Evolutionary conservation across 192 early-diverging fungal genomes (phyloP).

Genomic region (Rhizophagus prolifer): DNA sequence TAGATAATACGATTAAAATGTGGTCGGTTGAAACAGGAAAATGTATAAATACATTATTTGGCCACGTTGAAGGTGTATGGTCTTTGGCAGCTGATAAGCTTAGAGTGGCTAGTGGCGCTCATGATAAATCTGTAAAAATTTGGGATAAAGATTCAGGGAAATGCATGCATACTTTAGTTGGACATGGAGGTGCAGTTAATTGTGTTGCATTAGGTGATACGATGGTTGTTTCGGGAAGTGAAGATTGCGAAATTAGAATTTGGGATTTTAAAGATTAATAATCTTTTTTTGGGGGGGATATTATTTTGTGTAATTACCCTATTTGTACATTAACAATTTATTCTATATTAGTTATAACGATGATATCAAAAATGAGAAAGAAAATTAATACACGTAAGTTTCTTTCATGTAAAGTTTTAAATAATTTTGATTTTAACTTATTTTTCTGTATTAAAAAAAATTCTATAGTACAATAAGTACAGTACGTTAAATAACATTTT

Average conservation of each 20-base stretch:
- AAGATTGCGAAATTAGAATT: slow-evolving; percentile 77
- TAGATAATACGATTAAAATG: slow-evolving; percentile 87
- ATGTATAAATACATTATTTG: slow-evolving; percentile 75
- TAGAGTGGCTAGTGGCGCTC: slow-evolving; percentile 63
- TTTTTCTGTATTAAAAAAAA: too few relatives aligned
- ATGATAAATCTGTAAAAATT: slow-evolving; percentile 72
- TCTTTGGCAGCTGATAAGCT: slow-evolving; percentile 78
- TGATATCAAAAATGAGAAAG: too few relatives aligned
- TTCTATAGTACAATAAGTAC: too few relatives aligned
- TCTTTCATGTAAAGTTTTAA: too few relatives aligned
- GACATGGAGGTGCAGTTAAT: slow-evolving; percentile 72
- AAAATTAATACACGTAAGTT: too few relatives aligned
- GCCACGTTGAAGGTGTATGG: slow-evolving; percentile 81
- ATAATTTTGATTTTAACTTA: too few relatives aligned
- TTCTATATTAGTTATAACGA: too few relatives aligned
- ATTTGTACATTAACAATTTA: too few relatives aligned
- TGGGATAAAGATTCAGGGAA: slow-evolving; percentile 71
- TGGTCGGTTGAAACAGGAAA: slow-evolving; percentile 86
- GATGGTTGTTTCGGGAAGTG: slow-evolving; percentile 79
- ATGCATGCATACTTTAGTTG: slow-evolving; percentile 66
- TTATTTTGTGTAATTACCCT: too few relatives aligned
- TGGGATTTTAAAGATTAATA: slow-evolving; percentile 72
- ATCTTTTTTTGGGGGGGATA: background rate
- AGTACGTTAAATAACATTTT: too few relatives aligned
- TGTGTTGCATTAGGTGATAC: slow-evolving; percentile 86